Base-by-base conservation (phyloP, 306 rosid species). In the Quercus agrifolia region DNA sequence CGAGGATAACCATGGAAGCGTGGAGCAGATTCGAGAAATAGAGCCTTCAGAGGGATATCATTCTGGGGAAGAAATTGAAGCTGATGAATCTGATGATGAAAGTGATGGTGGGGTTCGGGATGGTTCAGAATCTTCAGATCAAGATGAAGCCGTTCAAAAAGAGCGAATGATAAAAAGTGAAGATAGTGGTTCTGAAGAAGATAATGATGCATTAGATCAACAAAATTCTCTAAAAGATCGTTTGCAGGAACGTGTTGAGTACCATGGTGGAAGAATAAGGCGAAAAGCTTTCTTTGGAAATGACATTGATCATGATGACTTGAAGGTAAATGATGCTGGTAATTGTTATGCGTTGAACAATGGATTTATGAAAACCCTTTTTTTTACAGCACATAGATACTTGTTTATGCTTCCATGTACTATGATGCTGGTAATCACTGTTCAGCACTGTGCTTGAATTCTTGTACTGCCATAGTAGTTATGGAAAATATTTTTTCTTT, bases 241-340 rank as follows among this genome's bases (percentile, higher is more conserved):
- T 77, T 38, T 94, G 78, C 87, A 89, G 79, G 98, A 95, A 77
- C 84, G 77, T 75, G 88, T 87, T 38, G 99, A 95, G 82, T 78
- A 87, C 88, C 86, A 85, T 80, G 89, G 81, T 74, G 99, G 98
- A 83, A 87, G 98, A 80, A 80, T 28, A 9, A 91, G 99, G 85
- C 85, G 99, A 82, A 90, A 83, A 83, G 93, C 85, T 56, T 56
- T 87, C 28, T 92, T 95, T 85, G 88, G 82, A 80, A 73, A 87
- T 77, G 96, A 87, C n/a, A 74, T 72, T 76, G 88, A 82, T 79
- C 84, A 78, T 75, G 82, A 73, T n/a, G 87, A 82, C 76, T 30
- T 75, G 80, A 85, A 81, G 97, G 97, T 92, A 81, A 83, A 56
- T 21, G 20, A 27, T 49, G 82, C 72, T 71, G 64, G 28, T 71